Evolutionary conservation across 208 protist genomes (phyloP).

Genomic region (Leptomonas pyrrhocoris): DNA sequence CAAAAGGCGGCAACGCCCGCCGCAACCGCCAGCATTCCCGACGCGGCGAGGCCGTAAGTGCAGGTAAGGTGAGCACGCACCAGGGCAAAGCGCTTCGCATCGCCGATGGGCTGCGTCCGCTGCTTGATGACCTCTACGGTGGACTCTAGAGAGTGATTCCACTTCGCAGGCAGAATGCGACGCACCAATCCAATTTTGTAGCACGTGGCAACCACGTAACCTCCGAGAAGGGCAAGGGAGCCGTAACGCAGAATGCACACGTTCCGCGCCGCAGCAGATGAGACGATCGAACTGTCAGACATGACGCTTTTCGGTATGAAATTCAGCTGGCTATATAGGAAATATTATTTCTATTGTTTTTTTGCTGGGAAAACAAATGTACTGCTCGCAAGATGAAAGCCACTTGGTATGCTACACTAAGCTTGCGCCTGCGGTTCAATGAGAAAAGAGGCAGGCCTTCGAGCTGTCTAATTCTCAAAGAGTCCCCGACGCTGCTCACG

Average conservation of each 20-base stretch:
- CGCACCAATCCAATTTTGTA: conserved; percentile 65
- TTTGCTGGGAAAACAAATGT: not conserved
- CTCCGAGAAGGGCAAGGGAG: conserved; percentile 54
- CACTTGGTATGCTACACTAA: too few relatives aligned
- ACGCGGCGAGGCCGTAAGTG: conserved; percentile 49
- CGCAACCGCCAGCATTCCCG: conserved; percentile 55
- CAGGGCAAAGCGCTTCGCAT: conserved; percentile 44
- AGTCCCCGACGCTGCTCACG: too few relatives aligned
- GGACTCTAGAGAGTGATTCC: conserved; percentile 39
- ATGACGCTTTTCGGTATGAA: not conserved
- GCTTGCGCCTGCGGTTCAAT: too few relatives aligned
- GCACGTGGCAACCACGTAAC: conserved; percentile 56
- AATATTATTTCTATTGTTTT: too few relatives aligned
- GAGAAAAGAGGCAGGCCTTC: too few relatives aligned
- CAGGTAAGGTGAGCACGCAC: conserved; percentile 56
- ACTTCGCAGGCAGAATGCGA: conserved; percentile 33
- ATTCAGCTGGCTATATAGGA: too few relatives aligned
- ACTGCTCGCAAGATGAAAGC: too few relatives aligned
- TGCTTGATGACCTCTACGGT: conserved; percentile 62
- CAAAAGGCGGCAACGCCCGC: conserved; percentile 57
- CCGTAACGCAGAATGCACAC: conserved; percentile 40
- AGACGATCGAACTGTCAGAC: not conserved
- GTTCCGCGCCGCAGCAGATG: not conserved
- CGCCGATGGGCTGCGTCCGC: conserved; percentile 62
- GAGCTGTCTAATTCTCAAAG: too few relatives aligned